Evolutionary conservation across 257 asterid species (phyloP).

Genomic region (Rhazya stricta): DNA sequence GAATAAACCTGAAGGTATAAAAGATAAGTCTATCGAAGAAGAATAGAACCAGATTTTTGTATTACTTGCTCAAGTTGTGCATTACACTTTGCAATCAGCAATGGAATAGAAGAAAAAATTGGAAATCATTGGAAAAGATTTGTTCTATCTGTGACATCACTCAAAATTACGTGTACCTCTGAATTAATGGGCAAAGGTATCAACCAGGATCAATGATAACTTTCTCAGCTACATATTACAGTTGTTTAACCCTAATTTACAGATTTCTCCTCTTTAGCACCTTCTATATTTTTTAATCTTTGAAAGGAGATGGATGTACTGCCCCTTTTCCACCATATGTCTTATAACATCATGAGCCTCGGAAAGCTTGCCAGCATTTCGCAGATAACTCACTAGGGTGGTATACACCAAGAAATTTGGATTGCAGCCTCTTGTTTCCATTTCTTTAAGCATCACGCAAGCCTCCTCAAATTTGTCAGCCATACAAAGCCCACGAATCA

Average conservation of each 20-base stretch:
- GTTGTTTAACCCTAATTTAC: slow-evolving; percentile 6
- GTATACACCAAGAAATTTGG: slow-evolving; percentile 93
- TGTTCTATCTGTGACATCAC: neutral
- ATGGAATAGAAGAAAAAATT: neutral
- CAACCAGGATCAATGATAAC: neutral
- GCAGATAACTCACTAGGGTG: slow-evolving; percentile 72
- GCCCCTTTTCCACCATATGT: slow-evolving; percentile 83
- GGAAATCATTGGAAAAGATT: neutral
- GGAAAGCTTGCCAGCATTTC: slow-evolving; percentile 70
- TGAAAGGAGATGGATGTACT: slow-evolving; percentile 55
- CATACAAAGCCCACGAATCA: slow-evolving; percentile 90
- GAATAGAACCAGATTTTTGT: neutral
- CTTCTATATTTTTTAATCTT: slow-evolving; percentile 67
- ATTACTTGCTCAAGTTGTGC: neutral
- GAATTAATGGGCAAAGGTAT: neutral
- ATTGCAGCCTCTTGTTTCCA: slow-evolving; percentile 81
- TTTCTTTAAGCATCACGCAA: slow-evolving; percentile 67
- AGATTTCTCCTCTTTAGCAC: slow-evolving; percentile 34
- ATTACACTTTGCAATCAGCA: neutral
- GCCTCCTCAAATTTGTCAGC: slow-evolving; percentile 75
- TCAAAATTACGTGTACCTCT: neutral
- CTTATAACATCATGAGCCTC: slow-evolving; percentile 73
- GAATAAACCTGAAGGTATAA: neutral
- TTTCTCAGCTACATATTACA: neutral
- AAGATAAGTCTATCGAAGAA: neutral